Evolutionary conservation across 2,329 filamentous ascomycete genomes (phyloP), one percentile per base, ranked within the genome.

Genomic region (Talaromyces sp.): DNA sequence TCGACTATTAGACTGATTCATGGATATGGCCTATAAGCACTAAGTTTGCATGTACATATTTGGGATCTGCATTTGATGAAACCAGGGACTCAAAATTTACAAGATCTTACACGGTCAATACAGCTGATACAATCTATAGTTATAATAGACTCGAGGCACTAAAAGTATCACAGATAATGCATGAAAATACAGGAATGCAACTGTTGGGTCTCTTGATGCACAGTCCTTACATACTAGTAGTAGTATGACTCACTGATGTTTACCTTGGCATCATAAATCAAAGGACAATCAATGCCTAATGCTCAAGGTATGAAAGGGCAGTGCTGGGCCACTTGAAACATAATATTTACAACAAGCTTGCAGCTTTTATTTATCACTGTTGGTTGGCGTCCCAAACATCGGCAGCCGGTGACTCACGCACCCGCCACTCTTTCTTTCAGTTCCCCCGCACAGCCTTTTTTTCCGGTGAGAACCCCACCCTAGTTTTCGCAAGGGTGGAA

Each of bases 361-460:
- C n/a, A n/a, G n/a, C n/a, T n/a, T n/a, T n/a, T n/a, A n/a, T n/a
- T 35, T 14, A 13, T 14, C 13, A 14, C 13, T 35, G 31, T 31
- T 32, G 38, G 21, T 55, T 55, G 19, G 53, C 27, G 41, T 58
- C 29, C 56, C 59, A 61, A 56, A 58, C 51, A 55, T 61, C 52
- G 56, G 55, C 56, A 29, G 49, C 3, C 26, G 50, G 59, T 58
- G 38, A 58, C 59, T 58, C 31, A 31, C 55, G 43, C 51, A 29
- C 58, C 58, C 43, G 56, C 56, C 49, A 26, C 27, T 29, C 14
- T 29, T 46, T 24, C 21, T 17, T 24, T 3, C 24, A 9, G 53
- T 55, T 62, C 60, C 60, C 60, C 60, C 60, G 60, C 60, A 62
- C 60, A 58, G 46, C 56, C 35, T 53, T 59, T 58, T 59, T 59